A percentile compares a stretch with the other conserved stretches of the same genome.
Conservation (phyloP, 2,329 filamentous ascomycete species). For the Botrytis porri region DNA sequence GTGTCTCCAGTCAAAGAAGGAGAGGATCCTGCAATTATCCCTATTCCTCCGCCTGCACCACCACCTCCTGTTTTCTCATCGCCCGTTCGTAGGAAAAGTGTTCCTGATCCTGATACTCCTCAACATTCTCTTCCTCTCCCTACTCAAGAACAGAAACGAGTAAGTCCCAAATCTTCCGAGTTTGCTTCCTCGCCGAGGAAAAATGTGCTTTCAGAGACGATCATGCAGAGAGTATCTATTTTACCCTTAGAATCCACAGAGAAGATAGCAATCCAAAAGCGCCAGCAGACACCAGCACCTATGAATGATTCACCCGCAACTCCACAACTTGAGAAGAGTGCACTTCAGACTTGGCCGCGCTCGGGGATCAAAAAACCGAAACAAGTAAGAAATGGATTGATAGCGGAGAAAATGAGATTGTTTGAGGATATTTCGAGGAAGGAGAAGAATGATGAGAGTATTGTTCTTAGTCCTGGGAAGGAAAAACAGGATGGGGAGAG, state of each 20-base stretch:
- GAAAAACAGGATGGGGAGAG: slow-evolving; percentile 11
- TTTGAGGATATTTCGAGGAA: slow-evolving; percentile 26
- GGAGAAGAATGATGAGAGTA: background rate
- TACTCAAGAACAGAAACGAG: background rate
- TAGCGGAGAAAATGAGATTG: slow-evolving; percentile 32
- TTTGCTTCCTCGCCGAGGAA: background rate
- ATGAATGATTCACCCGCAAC: background rate
- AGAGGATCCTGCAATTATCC: background rate
- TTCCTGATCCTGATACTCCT: background rate
- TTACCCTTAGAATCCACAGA: background rate
- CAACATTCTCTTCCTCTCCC: background rate
- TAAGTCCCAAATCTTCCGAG: background rate
- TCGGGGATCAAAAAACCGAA: background rate
- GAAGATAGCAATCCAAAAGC: background rate
- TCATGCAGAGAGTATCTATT: background rate
- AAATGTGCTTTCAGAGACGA: background rate
- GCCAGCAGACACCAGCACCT: background rate
- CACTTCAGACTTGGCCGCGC: slow-evolving; percentile 6
- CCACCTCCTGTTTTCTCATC: background rate
- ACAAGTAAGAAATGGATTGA: slow-evolving; percentile 22
- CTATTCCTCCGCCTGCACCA: background rate
- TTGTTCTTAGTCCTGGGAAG: background rate
- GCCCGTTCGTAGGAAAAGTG: background rate
- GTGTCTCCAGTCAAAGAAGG: background rate
- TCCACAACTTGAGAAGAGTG: background rate